These are phyloP conservation scores for Vigna trinervia DNA, from an alignment of 306 rosid species.

Conservation along the genomic window DNA sequence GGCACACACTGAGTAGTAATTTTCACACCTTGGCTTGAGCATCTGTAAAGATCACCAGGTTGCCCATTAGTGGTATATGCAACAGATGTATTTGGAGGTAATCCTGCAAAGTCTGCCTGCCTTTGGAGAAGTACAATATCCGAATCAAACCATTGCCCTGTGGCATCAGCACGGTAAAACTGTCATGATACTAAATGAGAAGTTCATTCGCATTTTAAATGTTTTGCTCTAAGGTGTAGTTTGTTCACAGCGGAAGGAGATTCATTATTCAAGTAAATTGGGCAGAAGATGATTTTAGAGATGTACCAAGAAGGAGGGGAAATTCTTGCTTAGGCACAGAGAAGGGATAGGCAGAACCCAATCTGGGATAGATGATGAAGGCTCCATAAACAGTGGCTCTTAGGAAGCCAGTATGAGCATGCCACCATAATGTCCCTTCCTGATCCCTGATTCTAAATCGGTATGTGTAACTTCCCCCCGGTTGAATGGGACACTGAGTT, in stretches of 20 bases:
- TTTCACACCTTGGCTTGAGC: conserved; percentile 73
- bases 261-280: neutral
- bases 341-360: conserved; percentile 77
- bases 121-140: conserved; percentile 65
- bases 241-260: conserved; percentile 2
- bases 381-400: conserved; percentile 98
- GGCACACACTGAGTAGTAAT: neutral
- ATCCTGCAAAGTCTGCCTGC: conserved; percentile 77
- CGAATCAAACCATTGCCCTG: conserved; percentile 91
- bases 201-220: neutral
- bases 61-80: conserved; percentile 88
- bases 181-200: conserved; percentile 26
- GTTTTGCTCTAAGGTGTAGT: neutral
- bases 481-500: conserved; percentile 90
- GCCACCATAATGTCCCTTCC: conserved; percentile 98
- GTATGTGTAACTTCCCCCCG: conserved; percentile 88
- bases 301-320: conserved; percentile 77
- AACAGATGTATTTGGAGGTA: conserved; percentile 69
- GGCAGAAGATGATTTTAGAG: neutral
- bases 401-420: conserved; percentile 86
- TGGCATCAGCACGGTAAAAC: conserved; percentile 38
- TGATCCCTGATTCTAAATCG: conserved; percentile 76
- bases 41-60: conserved; percentile 87
- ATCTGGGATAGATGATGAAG: conserved; percentile 73
- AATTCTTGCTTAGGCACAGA: conserved; percentile 66